A percentile compares a stretch with the other conserved stretches of the same genome.
phyloP scores from a whole-genome alignment of 345 rosid species.

The Gossypium ekmanianum region DNA sequence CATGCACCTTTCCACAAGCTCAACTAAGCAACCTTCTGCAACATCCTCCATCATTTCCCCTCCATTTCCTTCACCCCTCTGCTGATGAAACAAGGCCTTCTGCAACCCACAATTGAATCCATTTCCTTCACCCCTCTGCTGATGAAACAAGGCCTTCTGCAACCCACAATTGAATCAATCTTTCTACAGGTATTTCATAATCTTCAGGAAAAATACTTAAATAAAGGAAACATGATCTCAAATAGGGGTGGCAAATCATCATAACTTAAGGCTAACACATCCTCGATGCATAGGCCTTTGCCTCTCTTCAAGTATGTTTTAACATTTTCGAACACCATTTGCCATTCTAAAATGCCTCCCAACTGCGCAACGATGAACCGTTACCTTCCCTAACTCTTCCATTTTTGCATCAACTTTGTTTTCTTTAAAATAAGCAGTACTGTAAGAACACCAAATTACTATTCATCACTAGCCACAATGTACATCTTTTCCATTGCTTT shows the following conservation, averaged over 20 bases:
- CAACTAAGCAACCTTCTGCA: neutral
- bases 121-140: neutral
- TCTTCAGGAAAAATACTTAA: conserved; percentile 28
- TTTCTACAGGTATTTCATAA: conserved; percentile 21
- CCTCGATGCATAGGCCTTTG: neutral
- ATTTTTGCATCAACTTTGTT: neutral
- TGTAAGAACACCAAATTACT: no score
- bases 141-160: conserved; percentile 39
- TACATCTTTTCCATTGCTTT: neutral
- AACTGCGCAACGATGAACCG: conserved; percentile 23
- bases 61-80: neutral
- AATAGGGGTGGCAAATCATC: neutral
- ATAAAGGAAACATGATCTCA: conserved; percentile 24
- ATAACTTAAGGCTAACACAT: conserved; percentile 12
- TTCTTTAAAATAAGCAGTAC: conserved; percentile 4
- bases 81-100: conserved; percentile 35
- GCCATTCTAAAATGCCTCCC: conserved; percentile 35
- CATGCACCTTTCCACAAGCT: neutral
- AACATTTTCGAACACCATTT: conserved; percentile 8
- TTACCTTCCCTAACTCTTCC: conserved; percentile 21
- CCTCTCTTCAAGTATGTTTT: conserved; percentile 14
- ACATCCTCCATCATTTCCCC: conserved; percentile 19
- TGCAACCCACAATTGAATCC: conserved; percentile 34
- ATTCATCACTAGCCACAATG: neutral
- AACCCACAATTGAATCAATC: conserved; percentile 35